Conservation (phyloP, 192 early-diverging fungal species). For the Backusella tuberculispora region DNA sequence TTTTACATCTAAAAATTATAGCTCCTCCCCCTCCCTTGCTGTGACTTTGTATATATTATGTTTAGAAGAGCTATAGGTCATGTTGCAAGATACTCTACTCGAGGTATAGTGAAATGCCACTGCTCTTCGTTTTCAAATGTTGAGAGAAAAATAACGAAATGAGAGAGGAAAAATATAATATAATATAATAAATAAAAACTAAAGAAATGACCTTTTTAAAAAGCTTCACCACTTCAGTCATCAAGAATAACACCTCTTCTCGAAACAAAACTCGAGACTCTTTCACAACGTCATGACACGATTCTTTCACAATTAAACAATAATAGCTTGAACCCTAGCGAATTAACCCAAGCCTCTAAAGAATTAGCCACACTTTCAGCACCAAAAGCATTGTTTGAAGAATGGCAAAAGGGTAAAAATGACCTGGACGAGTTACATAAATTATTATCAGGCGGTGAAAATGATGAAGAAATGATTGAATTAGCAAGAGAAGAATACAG, state of each 20-base stretch:
- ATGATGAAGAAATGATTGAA: slow-evolving; percentile 54
- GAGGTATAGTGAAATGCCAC: not conserved
- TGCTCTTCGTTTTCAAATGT: too few species aligned
- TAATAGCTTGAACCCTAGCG: slow-evolving; percentile 15
- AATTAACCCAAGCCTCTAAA: slow-evolving; percentile 32
- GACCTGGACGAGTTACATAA: slow-evolving; percentile 32
- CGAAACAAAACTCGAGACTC: slow-evolving; percentile 24
- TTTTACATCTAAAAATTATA: not conserved
- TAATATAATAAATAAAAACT: not conserved
- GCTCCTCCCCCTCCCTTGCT: not conserved
- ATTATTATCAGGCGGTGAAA: slow-evolving; percentile 8
- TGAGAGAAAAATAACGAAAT: too few species aligned
- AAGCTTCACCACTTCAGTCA: slow-evolving; percentile 13
- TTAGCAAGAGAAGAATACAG: slow-evolving; percentile 69
- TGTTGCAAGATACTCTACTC: slow-evolving; percentile 4
- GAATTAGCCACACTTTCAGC: slow-evolving; percentile 24
- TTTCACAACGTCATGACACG: slow-evolving; percentile 32
- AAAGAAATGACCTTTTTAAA: not conserved
- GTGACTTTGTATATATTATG: not conserved
- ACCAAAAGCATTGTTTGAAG: slow-evolving; percentile 18
- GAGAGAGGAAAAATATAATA: too few species aligned
- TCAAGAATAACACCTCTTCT: slow-evolving; percentile 36
- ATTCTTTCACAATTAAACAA: slow-evolving; percentile 31
- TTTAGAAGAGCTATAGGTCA: slow-evolving; percentile 1
- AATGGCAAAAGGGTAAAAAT: slow-evolving; percentile 27